Percentiles rank a stretch among this genome's conserved stretches.
These are phyloP conservation scores for Cladosporium velox DNA, from an alignment of 2,329 filamentous ascomycete species.

Conservation along the genomic window DNA sequence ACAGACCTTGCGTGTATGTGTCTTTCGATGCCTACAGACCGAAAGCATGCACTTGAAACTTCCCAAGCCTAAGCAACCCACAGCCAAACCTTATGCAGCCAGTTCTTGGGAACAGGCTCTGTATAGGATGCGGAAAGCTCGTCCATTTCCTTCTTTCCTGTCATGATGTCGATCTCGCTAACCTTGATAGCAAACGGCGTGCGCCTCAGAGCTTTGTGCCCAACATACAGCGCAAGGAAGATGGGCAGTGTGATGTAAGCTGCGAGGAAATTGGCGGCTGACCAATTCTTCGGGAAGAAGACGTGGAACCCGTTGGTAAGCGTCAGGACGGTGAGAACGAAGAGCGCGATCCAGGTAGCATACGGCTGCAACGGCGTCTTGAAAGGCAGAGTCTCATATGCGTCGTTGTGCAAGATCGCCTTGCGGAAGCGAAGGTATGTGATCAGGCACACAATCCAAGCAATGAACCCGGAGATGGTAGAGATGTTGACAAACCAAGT, in stretches of 20 bases:
- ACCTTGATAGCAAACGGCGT: slow-evolving; percentile 48
- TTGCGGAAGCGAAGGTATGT: slow-evolving; percentile 55
- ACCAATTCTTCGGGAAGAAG: slow-evolving; percentile 52
- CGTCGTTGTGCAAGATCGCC: slow-evolving; percentile 52
- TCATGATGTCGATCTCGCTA: slow-evolving; percentile 48
- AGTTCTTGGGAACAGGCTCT: slow-evolving; percentile 46
- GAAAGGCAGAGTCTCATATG: slow-evolving; percentile 49
- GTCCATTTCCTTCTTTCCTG: slow-evolving; percentile 50
- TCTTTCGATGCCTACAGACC: not conserved
- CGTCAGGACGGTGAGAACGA: slow-evolving; percentile 52
- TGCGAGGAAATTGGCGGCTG: slow-evolving; percentile 61
- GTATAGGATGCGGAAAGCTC: slow-evolving; percentile 44
- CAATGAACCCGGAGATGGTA: slow-evolving; percentile 42
- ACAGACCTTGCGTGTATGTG: not conserved
- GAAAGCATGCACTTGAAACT: not conserved
- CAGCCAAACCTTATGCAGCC: slow-evolving; percentile 52
- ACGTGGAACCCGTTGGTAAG: slow-evolving; percentile 63
- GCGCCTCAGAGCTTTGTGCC: slow-evolving; percentile 55
- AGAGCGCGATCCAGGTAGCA: slow-evolving; percentile 52
- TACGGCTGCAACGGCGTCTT: slow-evolving; percentile 55
- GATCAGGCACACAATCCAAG: slow-evolving; percentile 45
- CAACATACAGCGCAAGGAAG: slow-evolving; percentile 57
- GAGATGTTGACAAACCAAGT: slow-evolving; percentile 43
- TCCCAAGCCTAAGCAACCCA: slow-evolving; percentile 44
- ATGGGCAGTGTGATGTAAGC: slow-evolving; percentile 62